phyloP scores from a whole-genome alignment of 2,329 filamentous ascomycete genomes.

The Dryadomyces quercivorus region DNA sequence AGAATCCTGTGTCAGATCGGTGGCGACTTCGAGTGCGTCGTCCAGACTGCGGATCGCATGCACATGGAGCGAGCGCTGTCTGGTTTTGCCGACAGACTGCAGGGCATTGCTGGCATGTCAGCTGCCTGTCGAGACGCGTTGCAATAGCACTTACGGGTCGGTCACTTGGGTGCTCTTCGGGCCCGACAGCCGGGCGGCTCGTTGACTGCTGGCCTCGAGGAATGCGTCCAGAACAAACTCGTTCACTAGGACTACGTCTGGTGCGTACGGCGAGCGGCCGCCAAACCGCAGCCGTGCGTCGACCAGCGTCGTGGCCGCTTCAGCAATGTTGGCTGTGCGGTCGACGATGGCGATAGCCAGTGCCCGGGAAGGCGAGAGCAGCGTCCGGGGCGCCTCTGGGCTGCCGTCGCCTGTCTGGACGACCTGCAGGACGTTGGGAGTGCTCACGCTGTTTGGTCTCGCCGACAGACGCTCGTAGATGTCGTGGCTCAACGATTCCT shows the following conservation, averaged over 20 bases:
- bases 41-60: slow-evolving; percentile 5
- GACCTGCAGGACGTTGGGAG: slow-evolving; percentile 6
- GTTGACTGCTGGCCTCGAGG: slow-evolving; percentile 23
- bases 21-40: slow-evolving; percentile 5
- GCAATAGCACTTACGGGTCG: slow-evolving; percentile 13
- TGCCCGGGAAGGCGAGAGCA: slow-evolving; percentile 10
- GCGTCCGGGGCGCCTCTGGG: neutral
- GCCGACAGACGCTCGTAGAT: slow-evolving; percentile 1
- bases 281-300: slow-evolving; percentile 41
- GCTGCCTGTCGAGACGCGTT: neutral
- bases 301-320: slow-evolving; percentile 40
- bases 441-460: slow-evolving; percentile 2
- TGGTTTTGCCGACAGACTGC: neutral
- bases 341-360: slow-evolving; percentile 46
- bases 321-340: slow-evolving; percentile 39
- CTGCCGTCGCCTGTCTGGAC: slow-evolving; percentile 13
- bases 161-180: slow-evolving; percentile 13
- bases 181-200: no score
- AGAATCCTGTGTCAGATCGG: neutral
- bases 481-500: neutral
- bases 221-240: slow-evolving; percentile 47
- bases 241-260: slow-evolving; percentile 52
- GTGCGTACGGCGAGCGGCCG: slow-evolving; percentile 46
- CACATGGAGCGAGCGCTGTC: neutral
- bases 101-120: neutral